Evolutionary conservation across 2,329 filamentous ascomycete genomes (phyloP).

Genomic region (Neurospora sp.): DNA sequence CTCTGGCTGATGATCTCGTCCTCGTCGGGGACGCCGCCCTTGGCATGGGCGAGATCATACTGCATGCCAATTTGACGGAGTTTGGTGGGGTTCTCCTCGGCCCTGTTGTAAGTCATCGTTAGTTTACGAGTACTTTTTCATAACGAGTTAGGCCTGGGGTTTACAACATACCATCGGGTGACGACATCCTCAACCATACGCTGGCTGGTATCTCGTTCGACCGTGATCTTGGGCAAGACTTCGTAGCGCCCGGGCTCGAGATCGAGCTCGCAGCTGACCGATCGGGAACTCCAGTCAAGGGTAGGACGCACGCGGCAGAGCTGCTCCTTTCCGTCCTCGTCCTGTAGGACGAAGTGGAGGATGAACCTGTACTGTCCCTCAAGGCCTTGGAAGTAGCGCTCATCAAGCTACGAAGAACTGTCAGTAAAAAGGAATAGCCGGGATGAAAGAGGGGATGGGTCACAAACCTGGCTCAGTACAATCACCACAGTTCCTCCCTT

Average conservation of each 20-base stretch:
- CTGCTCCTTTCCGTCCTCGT: conserved; percentile 21
- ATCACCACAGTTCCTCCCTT: conserved; percentile 32
- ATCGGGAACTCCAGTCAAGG: conserved; percentile 42
- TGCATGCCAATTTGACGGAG: conserved; percentile 48
- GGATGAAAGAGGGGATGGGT: neutral
- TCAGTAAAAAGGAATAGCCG: neutral
- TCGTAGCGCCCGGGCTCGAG: conserved; percentile 59
- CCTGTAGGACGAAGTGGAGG: conserved; percentile 34
- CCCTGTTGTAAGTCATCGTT: conserved; percentile 6
- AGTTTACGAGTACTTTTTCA: neutral
- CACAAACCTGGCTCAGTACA: conserved; percentile 28
- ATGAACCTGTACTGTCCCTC: conserved; percentile 33
- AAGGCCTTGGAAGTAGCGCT: conserved; percentile 35
- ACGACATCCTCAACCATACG: conserved; percentile 51
- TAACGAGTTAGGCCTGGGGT: neutral
- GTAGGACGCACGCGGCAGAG: conserved; percentile 25
- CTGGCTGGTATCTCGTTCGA: conserved; percentile 31
- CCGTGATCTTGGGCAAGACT: conserved; percentile 59
- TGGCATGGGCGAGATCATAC: conserved; percentile 51
- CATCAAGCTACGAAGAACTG: conserved; percentile 27
- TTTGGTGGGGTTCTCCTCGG: conserved; percentile 47
- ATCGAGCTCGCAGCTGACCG: conserved; percentile 61
- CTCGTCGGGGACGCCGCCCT: conserved; percentile 42
- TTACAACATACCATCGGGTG: conserved; percentile 23
- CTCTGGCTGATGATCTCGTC: conserved; percentile 27